Evolutionary conservation across 164 flowering plant species (phyloP), one percentile per base, ranked within the genome.

Genomic region (Akebia trifoliata): DNA sequence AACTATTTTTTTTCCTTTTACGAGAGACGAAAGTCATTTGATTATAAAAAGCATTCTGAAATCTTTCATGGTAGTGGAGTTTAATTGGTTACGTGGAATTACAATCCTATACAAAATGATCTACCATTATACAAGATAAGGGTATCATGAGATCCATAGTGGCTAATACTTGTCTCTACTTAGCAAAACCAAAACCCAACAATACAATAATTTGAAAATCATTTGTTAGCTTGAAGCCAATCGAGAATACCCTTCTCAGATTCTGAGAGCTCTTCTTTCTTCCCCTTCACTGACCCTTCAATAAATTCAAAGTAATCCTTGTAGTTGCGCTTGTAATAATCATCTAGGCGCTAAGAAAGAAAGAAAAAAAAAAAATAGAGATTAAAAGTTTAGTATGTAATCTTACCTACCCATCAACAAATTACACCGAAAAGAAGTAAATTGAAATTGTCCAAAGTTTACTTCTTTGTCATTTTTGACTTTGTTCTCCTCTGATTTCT

Each of bases 401-500:
- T 1, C 4, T 17, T 8, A n/a, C n/a, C n/a, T n/a, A n/a, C n/a
- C n/a, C n/a, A n/a, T n/a, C n/a, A n/a, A n/a, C n/a, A n/a, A n/a
- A n/a, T n/a, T n/a, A n/a, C n/a, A n/a, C n/a, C n/a, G n/a, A 25
- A 36, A 32, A 45, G 1, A 22, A 0, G 3, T 18, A 29, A 28
- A 3, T 40, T 6, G 2, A 36, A 22, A 6, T 37, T 36, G 24
- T 22, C 18, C 8, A 11, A 29, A 9, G 15, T 29, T 42, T 64
- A 84, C 96, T 87, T 86, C 92, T 67, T 86, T 86, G 72, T 90
- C 94, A 76, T 90, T 81, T 67, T 85, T 84, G 63, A 76, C 74
- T 70, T 84, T 89, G 81, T 89, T 89, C 54, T 81, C 91, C 71
- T 90, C 72, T 2, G 94, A 80, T 66, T 86, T 86, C 85, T 90